Evolutionary conservation across 2,329 filamentous ascomycete species (phyloP).

Genomic region (Monosporascus sp.): DNA sequence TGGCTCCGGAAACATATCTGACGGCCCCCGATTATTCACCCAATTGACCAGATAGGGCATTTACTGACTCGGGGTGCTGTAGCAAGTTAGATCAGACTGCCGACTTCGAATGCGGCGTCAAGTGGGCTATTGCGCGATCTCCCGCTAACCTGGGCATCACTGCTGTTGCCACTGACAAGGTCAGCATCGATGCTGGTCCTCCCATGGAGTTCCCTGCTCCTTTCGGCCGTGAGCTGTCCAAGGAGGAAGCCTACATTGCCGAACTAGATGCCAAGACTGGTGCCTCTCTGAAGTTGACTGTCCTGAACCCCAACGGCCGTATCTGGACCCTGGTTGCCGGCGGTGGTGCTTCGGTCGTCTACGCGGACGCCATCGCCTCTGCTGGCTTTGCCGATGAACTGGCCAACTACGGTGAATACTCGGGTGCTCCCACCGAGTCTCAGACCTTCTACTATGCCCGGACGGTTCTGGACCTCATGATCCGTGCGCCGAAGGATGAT

Average conservation of each 20-base stretch:
- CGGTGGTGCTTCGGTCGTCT: conserved; percentile 99
- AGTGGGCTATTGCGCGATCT: conserved; percentile 95
- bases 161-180: conserved; percentile 63
- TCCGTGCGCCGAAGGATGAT: conserved; percentile 76
- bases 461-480: conserved; percentile 95
- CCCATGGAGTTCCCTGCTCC: conserved; percentile 99
- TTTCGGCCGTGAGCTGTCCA: conserved; percentile 96
- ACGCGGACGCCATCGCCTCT: conserved; percentile 96
- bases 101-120: conserved; percentile 98
- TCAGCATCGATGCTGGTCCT: conserved; percentile 92
- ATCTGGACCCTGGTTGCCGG: conserved; percentile 98
- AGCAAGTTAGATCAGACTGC: conserved; percentile 95
- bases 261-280: conserved; percentile 99
- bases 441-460: conserved; percentile 99
- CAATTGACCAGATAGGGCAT: too few species aligned
- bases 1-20: too few species aligned
- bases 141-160: conserved; percentile 83
- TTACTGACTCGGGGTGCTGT: too few species aligned
- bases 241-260: conserved; percentile 98
- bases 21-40: too few species aligned
- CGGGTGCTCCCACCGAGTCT: conserved; percentile 94
- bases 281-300: conserved; percentile 96
- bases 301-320: conserved; percentile 85
- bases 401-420: conserved; percentile 99
- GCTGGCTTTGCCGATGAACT: conserved; percentile 92